Percentiles rank a stretch among this genome's conserved stretches.
Conservation (phyloP, 108 stramenopile species). For the Skeletonema grethae region DNA sequence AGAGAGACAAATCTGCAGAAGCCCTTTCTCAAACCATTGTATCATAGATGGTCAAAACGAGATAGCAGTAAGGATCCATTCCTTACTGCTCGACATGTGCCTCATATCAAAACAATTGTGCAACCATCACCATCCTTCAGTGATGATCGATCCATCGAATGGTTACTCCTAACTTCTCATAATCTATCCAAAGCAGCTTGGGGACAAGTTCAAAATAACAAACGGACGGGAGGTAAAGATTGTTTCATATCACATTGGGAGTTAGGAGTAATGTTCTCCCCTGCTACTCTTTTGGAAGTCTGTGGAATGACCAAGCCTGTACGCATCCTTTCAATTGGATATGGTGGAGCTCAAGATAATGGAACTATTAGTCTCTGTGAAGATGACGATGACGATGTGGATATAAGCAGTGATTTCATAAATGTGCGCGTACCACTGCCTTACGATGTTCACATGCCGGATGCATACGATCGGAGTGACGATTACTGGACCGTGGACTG, state of each 20-base stretch:
- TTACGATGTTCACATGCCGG: neutral
- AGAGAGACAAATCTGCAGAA: conserved; percentile 54
- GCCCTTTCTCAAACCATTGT: conserved; percentile 57
- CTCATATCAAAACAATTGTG: conserved; percentile 78
- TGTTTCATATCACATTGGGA: conserved; percentile 74
- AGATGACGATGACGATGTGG: neutral
- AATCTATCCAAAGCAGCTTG: conserved; percentile 84
- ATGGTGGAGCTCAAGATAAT: neutral
- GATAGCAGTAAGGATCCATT: conserved; percentile 29
- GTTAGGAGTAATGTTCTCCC: conserved; percentile 70
- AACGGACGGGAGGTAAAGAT: neutral
- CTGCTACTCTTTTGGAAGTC: conserved; percentile 30
- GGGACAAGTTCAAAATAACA: conserved; percentile 65
- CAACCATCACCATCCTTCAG: conserved; percentile 33
- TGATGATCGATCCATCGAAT: conserved; percentile 47
- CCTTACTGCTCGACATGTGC: conserved; percentile 53
- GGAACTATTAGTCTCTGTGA: neutral
- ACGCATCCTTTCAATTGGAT: neutral
- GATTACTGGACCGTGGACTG: neutral
- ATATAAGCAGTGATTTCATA: neutral
- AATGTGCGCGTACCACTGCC: neutral
- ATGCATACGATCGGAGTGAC: neutral
- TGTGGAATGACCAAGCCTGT: conserved; percentile 7
- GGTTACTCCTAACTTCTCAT: conserved; percentile 69
- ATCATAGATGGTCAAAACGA: conserved; percentile 52